Conservation (phyloP, 345 rosid genomes). For the Hibiscus trionum region DNA sequence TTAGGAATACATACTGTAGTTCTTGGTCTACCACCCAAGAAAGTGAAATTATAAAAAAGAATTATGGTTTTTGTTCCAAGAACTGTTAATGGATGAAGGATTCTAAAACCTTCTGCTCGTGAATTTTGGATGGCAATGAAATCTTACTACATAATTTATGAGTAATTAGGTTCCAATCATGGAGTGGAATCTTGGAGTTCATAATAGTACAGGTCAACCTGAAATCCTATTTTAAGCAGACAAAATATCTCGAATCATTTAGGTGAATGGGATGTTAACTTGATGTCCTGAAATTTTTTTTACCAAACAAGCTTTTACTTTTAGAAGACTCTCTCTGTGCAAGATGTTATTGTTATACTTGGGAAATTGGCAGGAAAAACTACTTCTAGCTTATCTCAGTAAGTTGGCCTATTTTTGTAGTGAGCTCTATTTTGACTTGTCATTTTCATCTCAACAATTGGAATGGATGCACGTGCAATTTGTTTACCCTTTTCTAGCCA, state of each 20-base stretch:
- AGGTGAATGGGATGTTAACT: neutral
- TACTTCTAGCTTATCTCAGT: neutral
- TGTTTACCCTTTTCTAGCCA: neutral
- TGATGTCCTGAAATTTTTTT: neutral
- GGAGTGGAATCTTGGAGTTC: neutral
- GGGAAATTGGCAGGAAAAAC: neutral
- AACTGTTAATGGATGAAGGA: no score
- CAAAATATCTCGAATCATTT: neutral
- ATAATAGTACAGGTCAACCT: neutral
- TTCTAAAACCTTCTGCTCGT: neutral
- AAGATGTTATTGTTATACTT: neutral
- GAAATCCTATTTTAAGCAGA: conserved; percentile 2
- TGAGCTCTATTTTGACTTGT: neutral
- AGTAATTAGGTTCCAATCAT: neutral
- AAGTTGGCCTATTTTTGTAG: neutral
- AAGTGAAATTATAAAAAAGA: no score
- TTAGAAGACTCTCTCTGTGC: neutral
- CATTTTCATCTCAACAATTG: neutral
- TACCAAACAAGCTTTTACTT: neutral
- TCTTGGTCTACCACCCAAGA: neutral
- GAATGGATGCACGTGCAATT: neutral
- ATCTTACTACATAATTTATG: neutral
- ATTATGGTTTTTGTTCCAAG: no score
- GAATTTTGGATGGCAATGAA: neutral
- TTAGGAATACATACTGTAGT: neutral